Conservation (phyloP, 2,329 filamentous ascomycete species). For the Alternaria gansuensis region DNA sequence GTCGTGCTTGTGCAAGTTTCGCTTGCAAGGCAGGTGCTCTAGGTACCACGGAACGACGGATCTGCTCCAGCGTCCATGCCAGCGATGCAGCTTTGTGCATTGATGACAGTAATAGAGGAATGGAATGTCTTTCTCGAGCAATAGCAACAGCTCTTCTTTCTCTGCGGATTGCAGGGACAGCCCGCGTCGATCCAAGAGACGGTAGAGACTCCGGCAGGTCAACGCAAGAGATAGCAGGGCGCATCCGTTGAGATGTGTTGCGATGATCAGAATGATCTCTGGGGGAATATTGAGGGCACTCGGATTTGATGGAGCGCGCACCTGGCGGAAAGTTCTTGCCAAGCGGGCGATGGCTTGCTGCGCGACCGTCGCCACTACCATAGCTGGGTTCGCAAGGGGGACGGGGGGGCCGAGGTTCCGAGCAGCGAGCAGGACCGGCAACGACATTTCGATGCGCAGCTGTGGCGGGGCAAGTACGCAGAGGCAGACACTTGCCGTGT, state of each 20-base stretch:
- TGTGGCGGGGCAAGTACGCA: background rate
- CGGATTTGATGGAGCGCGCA: constrained; percentile 10
- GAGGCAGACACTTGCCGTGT: too few relatives aligned
- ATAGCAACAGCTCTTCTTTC: constrained; percentile 27
- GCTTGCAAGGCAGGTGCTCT: constrained; percentile 20
- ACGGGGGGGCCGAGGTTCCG: background rate
- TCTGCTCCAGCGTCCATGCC: constrained; percentile 26
- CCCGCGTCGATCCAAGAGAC: constrained; percentile 7
- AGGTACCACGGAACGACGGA: constrained; percentile 9
- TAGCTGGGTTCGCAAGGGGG: background rate
- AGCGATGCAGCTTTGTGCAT: constrained; percentile 34
- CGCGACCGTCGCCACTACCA: background rate
- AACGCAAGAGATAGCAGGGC: constrained; percentile 27
- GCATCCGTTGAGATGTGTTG: constrained; percentile 21
- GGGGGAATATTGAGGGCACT: constrained; percentile 24
- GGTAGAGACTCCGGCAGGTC: constrained; percentile 26
- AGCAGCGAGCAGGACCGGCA: background rate
- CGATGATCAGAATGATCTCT: constrained; percentile 31
- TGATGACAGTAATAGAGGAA: constrained; percentile 30
- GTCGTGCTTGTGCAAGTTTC: background rate
- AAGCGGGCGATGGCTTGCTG: constrained; percentile 7
- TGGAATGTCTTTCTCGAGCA: constrained; percentile 27
- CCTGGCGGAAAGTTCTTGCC: constrained; percentile 11
- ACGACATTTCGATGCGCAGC: background rate
- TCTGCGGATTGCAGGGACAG: constrained; percentile 12